A percentile compares a stretch with the other conserved stretches of the same genome.
Evolutionary conservation across 176 grass and related monocot species (phyloP).

Genomic region (Rhynchospora breviuscula): DNA sequence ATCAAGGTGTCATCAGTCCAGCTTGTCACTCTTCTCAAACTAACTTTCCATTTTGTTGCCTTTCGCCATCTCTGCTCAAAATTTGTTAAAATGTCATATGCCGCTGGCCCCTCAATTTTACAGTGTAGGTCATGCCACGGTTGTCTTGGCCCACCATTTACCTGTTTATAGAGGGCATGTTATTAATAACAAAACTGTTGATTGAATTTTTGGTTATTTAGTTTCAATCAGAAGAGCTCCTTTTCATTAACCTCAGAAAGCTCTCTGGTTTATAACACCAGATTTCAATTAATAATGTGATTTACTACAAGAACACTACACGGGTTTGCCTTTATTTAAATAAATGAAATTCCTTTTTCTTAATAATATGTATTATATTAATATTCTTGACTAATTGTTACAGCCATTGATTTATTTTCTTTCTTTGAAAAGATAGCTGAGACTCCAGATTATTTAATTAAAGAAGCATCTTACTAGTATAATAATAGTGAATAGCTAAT

Average conservation of each 20-base stretch:
- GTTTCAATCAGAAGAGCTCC: background rate
- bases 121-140: conserved; percentile 63
- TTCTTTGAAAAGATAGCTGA: background rate
- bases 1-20: conserved; percentile 52
- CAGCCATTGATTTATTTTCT: background rate
- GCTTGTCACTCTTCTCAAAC: conserved; percentile 40
- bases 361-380: background rate
- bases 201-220: background rate
- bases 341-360: background rate
- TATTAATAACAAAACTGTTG: background rate
- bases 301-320: too few species aligned
- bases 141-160: conserved; percentile 42
- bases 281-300: background rate
- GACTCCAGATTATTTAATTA: background rate
- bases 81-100: conserved; percentile 55
- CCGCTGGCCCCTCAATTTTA: conserved; percentile 52
- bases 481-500: background rate
- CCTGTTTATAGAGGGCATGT: conserved; percentile 16
- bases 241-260: background rate
- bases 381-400: background rate
- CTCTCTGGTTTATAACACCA: background rate
- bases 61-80: conserved; percentile 64
- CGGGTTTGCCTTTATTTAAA: too few species aligned
- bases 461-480: background rate
- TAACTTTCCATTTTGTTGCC: conserved; percentile 56